Conservation (phyloP, 139 green algal genomes). For the Chlorella sp. region DNA sequence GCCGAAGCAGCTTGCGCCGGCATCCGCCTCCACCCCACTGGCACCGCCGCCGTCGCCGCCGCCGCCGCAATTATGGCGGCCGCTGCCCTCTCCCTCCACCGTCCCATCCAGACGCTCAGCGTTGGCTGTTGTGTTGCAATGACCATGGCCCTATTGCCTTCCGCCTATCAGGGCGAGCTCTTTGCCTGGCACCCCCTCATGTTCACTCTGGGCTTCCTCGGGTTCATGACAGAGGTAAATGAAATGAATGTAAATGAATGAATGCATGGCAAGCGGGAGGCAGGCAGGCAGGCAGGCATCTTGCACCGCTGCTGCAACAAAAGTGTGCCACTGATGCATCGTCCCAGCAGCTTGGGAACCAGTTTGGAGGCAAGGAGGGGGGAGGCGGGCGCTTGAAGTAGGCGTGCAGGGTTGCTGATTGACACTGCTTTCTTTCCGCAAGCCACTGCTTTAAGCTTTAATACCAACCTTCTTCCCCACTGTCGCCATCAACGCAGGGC, state of each 20-base stretch:
- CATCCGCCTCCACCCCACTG: not conserved
- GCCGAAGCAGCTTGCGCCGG: too few species aligned
- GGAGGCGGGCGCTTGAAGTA: not conserved
- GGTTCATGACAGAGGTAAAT: constrained; percentile 48
- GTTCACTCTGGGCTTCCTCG: constrained; percentile 44
- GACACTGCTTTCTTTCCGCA: too few species aligned
- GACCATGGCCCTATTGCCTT: constrained; percentile 35
- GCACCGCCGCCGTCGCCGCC: not conserved
- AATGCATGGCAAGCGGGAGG: too few species aligned
- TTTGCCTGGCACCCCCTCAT: constrained; percentile 49
- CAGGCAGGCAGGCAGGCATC: too few species aligned
- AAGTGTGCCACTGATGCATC: too few species aligned
- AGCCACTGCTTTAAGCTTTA: too few species aligned
- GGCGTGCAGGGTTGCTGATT: too few species aligned
- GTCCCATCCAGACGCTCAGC: constrained; percentile 22
- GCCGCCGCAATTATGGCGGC: not conserved
- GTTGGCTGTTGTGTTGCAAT: constrained; percentile 15
- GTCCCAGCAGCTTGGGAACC: not conserved
- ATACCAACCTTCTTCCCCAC: too few species aligned
- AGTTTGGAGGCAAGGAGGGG: not conserved
- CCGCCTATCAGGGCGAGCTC: constrained; percentile 26
- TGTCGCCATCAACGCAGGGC: constrained; percentile 24
- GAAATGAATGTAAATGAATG: not conserved
- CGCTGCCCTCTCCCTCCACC: not conserved
- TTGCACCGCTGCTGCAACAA: too few species aligned